phyloP scores from a whole-genome alignment of 148 eudicot species.

The Oxyria digyna region DNA sequence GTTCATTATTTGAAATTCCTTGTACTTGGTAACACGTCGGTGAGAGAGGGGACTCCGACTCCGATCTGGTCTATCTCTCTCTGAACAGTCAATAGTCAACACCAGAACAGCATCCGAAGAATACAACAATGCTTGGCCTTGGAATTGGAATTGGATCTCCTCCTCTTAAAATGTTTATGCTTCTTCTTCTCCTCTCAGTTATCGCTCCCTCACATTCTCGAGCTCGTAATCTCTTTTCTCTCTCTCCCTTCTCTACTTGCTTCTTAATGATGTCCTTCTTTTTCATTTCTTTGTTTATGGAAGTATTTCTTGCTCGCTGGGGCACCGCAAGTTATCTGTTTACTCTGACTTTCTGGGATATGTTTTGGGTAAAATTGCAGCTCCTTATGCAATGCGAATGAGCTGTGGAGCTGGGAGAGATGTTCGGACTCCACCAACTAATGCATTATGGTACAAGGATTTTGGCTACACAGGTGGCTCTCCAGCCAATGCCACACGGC shows the following conservation, averaged over 20 bases:
- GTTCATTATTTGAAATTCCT: not conserved
- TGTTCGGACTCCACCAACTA: conserved; percentile 52
- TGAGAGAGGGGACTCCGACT: not conserved
- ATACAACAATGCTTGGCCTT: conserved; percentile 2
- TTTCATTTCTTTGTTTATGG: not conserved
- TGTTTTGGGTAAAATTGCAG: conserved; percentile 20
- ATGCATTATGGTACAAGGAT: conserved; percentile 81
- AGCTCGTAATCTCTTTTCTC: conserved; percentile 9
- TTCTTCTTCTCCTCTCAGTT: conserved; percentile 12
- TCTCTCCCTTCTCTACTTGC: conserved; percentile 2
- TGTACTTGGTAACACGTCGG: not conserved
- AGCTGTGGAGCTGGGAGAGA: conserved; percentile 83
- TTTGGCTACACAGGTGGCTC: conserved; percentile 85
- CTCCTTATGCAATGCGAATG: conserved; percentile 76
- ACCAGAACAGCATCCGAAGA: not conserved
- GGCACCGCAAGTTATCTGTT: not conserved
- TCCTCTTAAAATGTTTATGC: conserved; percentile 6
- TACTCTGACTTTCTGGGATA: not conserved
- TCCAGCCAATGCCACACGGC: conserved; percentile 65
- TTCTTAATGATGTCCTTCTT: not conserved
- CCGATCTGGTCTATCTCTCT: not conserved
- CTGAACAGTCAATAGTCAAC: not conserved
- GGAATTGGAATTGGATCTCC: not conserved
- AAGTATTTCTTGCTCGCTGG: not conserved
- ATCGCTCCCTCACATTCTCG: conserved; percentile 13